phyloP scores from a whole-genome alignment of 2,329 filamentous ascomycete species.

The Exophiala calicioides region DNA sequence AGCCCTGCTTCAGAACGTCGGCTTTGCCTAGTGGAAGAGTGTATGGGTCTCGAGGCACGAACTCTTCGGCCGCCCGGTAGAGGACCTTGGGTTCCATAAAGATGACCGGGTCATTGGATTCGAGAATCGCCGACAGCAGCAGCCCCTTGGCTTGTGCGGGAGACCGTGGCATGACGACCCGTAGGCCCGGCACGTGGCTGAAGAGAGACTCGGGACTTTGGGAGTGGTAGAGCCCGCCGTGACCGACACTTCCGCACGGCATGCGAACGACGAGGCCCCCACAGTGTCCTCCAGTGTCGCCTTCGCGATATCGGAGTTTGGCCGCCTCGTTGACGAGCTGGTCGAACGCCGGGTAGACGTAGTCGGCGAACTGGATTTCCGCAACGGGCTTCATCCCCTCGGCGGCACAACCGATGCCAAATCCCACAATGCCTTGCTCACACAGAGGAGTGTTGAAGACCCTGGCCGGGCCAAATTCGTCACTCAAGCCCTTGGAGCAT shows the following conservation, averaged over 20 bases:
- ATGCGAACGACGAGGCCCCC: slow-evolving; percentile 85
- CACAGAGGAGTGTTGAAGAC: slow-evolving; percentile 96
- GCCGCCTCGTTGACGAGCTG: slow-evolving; percentile 92
- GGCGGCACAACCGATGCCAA: slow-evolving; percentile 84
- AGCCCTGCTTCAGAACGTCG: slow-evolving; percentile 77
- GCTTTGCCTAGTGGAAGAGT: slow-evolving; percentile 83
- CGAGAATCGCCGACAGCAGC: slow-evolving; percentile 71
- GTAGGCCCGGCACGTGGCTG: slow-evolving; percentile 80
- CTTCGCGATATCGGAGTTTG: slow-evolving; percentile 78
- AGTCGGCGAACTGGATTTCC: slow-evolving; percentile 95
- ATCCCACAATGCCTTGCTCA: slow-evolving; percentile 92
- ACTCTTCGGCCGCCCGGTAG: slow-evolving; percentile 87
- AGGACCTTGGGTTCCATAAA: slow-evolving; percentile 95
- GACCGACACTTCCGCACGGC: slow-evolving; percentile 86
- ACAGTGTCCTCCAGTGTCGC: slow-evolving; percentile 63
- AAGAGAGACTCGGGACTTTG: slow-evolving; percentile 89
- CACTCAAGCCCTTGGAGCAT: slow-evolving; percentile 86
- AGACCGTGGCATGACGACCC: slow-evolving; percentile 82
- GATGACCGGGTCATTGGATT: slow-evolving; percentile 78
- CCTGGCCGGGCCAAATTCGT: slow-evolving; percentile 80
- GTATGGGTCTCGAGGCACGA: slow-evolving; percentile 79
- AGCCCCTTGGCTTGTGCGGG: slow-evolving; percentile 88
- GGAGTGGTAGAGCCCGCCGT: slow-evolving; percentile 84
- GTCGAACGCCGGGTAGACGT: slow-evolving; percentile 89
- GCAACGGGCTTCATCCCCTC: slow-evolving; percentile 91